Evolutionary conservation across 768 basidiomycete genomes (phyloP).

Genomic region (Tephrocybe sp.): DNA sequence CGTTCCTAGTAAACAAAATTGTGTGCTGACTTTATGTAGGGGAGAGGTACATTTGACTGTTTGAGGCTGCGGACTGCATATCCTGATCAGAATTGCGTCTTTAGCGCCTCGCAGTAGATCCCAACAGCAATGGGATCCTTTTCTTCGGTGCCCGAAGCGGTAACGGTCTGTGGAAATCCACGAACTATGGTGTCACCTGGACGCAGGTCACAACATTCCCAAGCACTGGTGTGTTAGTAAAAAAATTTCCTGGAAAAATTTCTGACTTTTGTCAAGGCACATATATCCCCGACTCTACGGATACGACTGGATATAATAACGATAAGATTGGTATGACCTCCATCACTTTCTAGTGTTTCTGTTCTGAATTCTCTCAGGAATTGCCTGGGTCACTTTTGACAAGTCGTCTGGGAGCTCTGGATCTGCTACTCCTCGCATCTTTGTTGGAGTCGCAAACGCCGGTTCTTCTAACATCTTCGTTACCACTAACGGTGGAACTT

Average conservation of each 20-base stretch:
- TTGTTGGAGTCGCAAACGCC: slow-evolving; percentile 63
- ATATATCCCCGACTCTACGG: slow-evolving; percentile 52
- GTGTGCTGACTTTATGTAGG: slow-evolving; percentile 23
- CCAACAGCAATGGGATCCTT: slow-evolving; percentile 58
- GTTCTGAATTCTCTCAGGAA: slow-evolving; percentile 25
- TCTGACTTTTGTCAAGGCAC: slow-evolving; percentile 35
- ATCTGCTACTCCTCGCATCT: slow-evolving; percentile 58
- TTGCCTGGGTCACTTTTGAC: slow-evolving; percentile 69
- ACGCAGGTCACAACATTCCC: slow-evolving; percentile 59
- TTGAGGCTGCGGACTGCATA: no score
- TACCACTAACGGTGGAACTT: slow-evolving; percentile 52
- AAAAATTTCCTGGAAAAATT: not conserved
- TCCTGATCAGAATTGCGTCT: not conserved
- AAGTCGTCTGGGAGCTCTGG: slow-evolving; percentile 54
- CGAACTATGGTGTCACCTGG: slow-evolving; percentile 59
- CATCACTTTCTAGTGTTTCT: not conserved
- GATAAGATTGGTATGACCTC: slow-evolving; percentile 33
- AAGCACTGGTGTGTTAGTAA: slow-evolving; percentile 44
- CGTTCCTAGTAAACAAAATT: not conserved
- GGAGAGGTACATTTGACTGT: slow-evolving; percentile 45
- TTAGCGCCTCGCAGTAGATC: slow-evolving; percentile 62
- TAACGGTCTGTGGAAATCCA: slow-evolving; percentile 67
- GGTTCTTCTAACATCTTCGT: slow-evolving; percentile 58
- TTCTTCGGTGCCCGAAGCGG: slow-evolving; percentile 67
- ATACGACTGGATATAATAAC: slow-evolving; percentile 45